Percentiles rank a stretch among this genome's conserved stretches.
Conservation (phyloP, 2,329 filamentous ascomycete species). For the Xylariaceae sp. region DNA sequence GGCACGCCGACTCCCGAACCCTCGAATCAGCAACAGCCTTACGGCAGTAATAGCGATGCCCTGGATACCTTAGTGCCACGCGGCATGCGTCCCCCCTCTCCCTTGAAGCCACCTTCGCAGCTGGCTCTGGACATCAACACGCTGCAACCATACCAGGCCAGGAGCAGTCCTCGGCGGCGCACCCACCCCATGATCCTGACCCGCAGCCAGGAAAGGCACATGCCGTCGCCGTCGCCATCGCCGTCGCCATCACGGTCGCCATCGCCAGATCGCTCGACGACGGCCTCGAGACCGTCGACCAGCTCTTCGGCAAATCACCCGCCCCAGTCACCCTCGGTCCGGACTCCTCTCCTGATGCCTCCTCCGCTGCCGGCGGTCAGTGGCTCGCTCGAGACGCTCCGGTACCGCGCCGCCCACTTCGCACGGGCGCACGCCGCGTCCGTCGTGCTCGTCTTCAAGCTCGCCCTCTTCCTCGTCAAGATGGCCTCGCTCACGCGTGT, state of each 20-base stretch:
- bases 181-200: conserved; percentile 36
- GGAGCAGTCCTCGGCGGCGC: conserved; percentile 27
- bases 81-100: conserved; percentile 25
- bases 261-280: conserved; percentile 30
- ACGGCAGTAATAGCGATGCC: conserved; percentile 11
- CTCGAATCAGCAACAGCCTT: conserved; percentile 19
- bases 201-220: conserved; percentile 37
- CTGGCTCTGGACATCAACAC: conserved; percentile 24
- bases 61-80: conserved; percentile 23
- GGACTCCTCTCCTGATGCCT: conserved; percentile 39
- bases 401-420: conserved; percentile 32
- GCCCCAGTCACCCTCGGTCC: conserved; percentile 13
- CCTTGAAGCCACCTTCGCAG: conserved; percentile 25
- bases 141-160: conserved; percentile 29
- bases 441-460: conserved; percentile 40
- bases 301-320: conserved; percentile 16
- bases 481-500: conserved; percentile 57
- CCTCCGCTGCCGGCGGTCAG: conserved; percentile 38
- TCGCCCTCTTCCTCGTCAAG: conserved; percentile 64
- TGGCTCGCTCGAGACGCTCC: conserved; percentile 21
- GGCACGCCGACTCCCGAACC: conserved; percentile 45
- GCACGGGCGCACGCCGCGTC: conserved; percentile 27
- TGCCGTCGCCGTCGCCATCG: too few species aligned
- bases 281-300: conserved; percentile 13
- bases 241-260: too few species aligned